A percentile compares a stretch with the other conserved stretches of the same genome.
phyloP scores from a whole-genome alignment of 2,329 filamentous ascomycete species.

The Thielaviopsis punctulata region DNA sequence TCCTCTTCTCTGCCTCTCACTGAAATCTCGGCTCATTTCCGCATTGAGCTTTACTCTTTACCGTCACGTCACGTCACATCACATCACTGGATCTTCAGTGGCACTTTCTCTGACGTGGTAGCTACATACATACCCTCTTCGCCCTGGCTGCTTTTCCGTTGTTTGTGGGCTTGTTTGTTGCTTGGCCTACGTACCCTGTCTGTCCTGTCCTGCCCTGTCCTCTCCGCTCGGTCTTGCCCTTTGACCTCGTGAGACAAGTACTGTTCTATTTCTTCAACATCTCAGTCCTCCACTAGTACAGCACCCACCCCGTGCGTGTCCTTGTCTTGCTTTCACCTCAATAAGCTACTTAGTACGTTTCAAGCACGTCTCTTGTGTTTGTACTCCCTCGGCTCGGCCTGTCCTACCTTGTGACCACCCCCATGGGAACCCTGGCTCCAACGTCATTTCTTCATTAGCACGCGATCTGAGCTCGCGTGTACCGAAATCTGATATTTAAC shows the following conservation, averaged over 20 bases:
- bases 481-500: not conserved
- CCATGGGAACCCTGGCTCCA: not conserved
- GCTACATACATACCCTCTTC: not conserved
- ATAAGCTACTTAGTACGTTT: too few species aligned
- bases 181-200: too few species aligned
- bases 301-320: too few species aligned
- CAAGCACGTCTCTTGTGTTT: too few species aligned
- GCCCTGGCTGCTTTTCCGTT: not conserved
- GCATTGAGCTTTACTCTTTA: not conserved
- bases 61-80: not conserved
- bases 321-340: not conserved
- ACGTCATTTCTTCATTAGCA: not conserved
- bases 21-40: not conserved
- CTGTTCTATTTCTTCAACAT: too few species aligned
- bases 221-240: too few species aligned
- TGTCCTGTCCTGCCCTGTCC: too few species aligned
- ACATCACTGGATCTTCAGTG: not conserved
- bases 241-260: too few species aligned
- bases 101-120: not conserved
- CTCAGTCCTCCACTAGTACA: too few species aligned
- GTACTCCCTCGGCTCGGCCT: not conserved
- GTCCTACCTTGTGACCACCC: not conserved
- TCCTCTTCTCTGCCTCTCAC: not conserved
- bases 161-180: too few species aligned
- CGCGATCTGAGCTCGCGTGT: not conserved